These are phyloP conservation scores for Fusarium sp. DNA, from an alignment of 2,329 filamentous ascomycete species.

Conservation along the genomic window DNA sequence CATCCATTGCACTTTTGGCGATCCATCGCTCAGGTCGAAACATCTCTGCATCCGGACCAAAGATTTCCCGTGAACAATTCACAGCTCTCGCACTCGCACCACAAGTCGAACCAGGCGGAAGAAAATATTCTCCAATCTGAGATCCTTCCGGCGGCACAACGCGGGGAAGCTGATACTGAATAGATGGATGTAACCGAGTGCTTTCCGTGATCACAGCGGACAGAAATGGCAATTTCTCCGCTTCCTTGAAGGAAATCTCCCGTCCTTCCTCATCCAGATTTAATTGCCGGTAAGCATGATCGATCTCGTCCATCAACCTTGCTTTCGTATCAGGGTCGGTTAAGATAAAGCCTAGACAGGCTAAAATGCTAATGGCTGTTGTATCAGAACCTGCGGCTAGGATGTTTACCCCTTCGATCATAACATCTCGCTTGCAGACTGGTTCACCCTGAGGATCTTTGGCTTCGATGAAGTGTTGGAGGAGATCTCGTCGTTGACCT, in stretches of 20 bases:
- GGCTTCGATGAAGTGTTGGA: slow-evolving; percentile 23
- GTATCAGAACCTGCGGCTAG: slow-evolving; percentile 27
- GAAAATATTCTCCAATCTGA: slow-evolving; percentile 1
- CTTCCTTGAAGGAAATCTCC: slow-evolving; percentile 22
- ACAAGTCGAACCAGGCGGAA: slow-evolving; percentile 1
- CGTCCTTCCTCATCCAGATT: background rate
- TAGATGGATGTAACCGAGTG: slow-evolving; percentile 13
- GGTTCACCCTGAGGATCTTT: slow-evolving; percentile 4
- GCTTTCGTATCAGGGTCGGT: background rate
- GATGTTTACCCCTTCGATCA: slow-evolving; percentile 29
- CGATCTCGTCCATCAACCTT: slow-evolving; percentile 6
- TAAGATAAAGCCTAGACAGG: slow-evolving; percentile 9
- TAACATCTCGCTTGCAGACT: slow-evolving; percentile 10
- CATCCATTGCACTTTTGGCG: background rate
- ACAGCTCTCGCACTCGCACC: slow-evolving; percentile 9
- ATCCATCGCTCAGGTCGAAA: slow-evolving; percentile 25
- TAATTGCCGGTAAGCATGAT: background rate
- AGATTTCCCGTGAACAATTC: slow-evolving; percentile 9
- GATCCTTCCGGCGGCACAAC: background rate
- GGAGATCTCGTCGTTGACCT: slow-evolving; percentile 6
- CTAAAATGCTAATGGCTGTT: slow-evolving; percentile 17
- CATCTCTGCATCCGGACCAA: slow-evolving; percentile 6
- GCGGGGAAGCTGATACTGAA: slow-evolving; percentile 30
- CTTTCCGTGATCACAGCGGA: slow-evolving; percentile 20
- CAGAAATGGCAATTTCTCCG: slow-evolving; percentile 16